Percentiles rank a stretch among this genome's conserved stretches.
Conservation (phyloP, 1,139 yeast species). For the Taphrina pruni region DNA sequence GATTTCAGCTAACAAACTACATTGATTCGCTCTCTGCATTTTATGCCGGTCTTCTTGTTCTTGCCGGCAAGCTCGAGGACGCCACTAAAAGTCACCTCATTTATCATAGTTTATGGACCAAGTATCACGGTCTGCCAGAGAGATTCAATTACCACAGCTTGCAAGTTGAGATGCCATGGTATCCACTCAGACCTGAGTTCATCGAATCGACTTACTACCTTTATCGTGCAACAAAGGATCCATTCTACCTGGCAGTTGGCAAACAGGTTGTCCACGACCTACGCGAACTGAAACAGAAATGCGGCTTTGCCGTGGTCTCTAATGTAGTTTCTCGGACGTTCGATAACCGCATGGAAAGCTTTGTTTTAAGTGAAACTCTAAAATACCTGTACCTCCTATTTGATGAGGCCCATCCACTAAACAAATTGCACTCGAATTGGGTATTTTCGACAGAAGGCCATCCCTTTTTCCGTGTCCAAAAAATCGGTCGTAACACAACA, state of each 20-base stretch:
- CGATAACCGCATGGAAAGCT: constrained; percentile 89
- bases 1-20: constrained; percentile 66
- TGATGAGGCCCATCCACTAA: constrained; percentile 66
- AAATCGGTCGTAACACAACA: not conserved
- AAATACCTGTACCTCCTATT: constrained; percentile 84
- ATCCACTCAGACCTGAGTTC: constrained; percentile 89
- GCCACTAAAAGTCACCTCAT: constrained; percentile 69
- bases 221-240: constrained; percentile 84
- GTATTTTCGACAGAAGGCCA: constrained; percentile 94
- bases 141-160: constrained; percentile 66
- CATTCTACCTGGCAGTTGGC: constrained; percentile 79
- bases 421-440: constrained; percentile 62
- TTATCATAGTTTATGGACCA: constrained; percentile 79
- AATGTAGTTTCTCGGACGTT: constrained; percentile 66
- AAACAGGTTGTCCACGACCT: constrained; percentile 64
- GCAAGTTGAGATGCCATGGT: constrained; percentile 64
- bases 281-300: constrained; percentile 55
- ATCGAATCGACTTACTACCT: constrained; percentile 85
- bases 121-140: constrained; percentile 83
- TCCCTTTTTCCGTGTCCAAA: constrained; percentile 55
- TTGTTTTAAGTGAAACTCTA: constrained; percentile 85
- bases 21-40: constrained; percentile 86
- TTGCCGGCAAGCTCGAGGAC: constrained; percentile 73
- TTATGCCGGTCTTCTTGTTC: constrained; percentile 82
- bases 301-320: constrained; percentile 59